Base-by-base conservation (phyloP, 2,329 filamentous ascomycete species). In the Penicillium sp. region DNA sequence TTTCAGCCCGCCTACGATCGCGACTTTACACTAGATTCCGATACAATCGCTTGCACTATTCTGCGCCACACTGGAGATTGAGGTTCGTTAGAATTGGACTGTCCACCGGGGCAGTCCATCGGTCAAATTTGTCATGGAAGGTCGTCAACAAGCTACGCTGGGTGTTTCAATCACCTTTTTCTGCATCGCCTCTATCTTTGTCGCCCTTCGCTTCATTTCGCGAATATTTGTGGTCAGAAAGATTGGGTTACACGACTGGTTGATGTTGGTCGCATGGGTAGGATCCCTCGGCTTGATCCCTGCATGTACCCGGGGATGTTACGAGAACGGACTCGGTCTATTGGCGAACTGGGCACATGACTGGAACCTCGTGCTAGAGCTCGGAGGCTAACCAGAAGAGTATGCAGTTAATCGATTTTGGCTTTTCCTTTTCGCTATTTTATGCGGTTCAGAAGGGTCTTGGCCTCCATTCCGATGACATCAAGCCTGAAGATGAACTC, bases 201-300 rank as follows among this genome's bases (percentile, higher is more conserved):
- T 96, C 63, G 79, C 80, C 40, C 82, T 89, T 35, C 86, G 92
- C 53, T 79, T 96, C 63, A 76, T 90, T 40, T 91, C 89, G 58
- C 84, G 92, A 29, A 80, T 84, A 48, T 84, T 82, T 45, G 87
- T 97, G 48, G 87, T 96, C 54, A 85, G 84, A 63, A 86, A 82
- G 53, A 75, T 91, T 50, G 85, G 82, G 53, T 83, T 84, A 78
- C 91, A 96, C 74, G 92, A 96, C 78, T 89, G 87, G 73, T 84
- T 89, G 65, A 94, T 96, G 73, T 73, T 91, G 11, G 62, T 89
- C 39, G 90, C 92, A 53, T 96, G 91, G 92, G 73, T 85, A 20
- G 53, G 52, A 42, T 45, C 35, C 32, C n/a, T 42, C 40, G 40
- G 47, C 44, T 20, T 51, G 31, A 51, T 45, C 43, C 57, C 52